Percentiles rank a stretch among this genome's conserved stretches.
These are phyloP conservation scores for Geotrichum restrictum DNA, from an alignment of 1,139 yeast genomes.

Conservation along the genomic window DNA sequence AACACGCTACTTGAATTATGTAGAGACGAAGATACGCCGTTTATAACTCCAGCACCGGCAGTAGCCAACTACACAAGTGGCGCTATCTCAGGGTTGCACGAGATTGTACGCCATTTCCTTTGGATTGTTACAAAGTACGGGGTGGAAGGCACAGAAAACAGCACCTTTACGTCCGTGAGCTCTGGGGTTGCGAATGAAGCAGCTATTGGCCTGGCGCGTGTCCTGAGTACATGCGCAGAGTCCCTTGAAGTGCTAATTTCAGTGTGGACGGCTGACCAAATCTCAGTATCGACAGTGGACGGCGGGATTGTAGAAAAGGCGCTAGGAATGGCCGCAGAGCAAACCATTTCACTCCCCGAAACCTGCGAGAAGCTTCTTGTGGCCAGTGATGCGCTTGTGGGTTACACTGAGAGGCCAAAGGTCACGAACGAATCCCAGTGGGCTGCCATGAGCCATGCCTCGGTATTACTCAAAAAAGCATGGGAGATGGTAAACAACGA, in stretches of 20 bases:
- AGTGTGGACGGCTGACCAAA: conserved; percentile 1
- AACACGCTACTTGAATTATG: conserved; percentile 13
- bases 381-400: conserved; percentile 30
- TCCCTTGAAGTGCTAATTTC: conserved; percentile 3
- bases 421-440: conserved; percentile 5
- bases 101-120: neutral
- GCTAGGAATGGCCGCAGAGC: neutral
- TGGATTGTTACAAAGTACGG: neutral
- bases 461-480: conserved; percentile 13
- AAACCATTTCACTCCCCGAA: conserved; percentile 22
- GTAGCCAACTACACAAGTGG: conserved; percentile 1
- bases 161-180: neutral
- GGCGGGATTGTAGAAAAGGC: neutral
- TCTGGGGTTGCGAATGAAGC: neutral
- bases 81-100: conserved; percentile 1
- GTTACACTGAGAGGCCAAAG: conserved; percentile 23
- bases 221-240: conserved; percentile 13
- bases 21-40: conserved; percentile 7
- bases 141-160: neutral
- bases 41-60: conserved; percentile 3
- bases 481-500: conserved; percentile 14
- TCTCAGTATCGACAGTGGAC: neutral
- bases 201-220: conserved; percentile 13
- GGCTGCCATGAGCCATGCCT: conserved; percentile 16
- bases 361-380: conserved; percentile 26